Evolutionary conservation across 2,329 filamentous ascomycete species (phyloP).

Genomic region (Aulographum hederae): DNA sequence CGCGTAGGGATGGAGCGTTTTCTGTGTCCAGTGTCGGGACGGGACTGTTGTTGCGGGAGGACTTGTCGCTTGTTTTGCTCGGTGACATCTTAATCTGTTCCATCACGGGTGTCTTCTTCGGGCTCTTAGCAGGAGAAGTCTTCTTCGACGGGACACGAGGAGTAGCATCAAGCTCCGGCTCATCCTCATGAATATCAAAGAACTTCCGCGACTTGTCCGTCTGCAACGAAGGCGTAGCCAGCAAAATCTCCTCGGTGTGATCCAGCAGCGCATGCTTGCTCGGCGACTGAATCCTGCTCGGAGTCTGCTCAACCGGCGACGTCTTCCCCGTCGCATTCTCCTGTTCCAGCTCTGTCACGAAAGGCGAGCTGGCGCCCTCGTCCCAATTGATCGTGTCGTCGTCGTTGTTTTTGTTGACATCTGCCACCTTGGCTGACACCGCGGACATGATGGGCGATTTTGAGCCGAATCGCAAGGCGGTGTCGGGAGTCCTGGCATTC

Average conservation of each 20-base stretch:
- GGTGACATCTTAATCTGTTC: too few relatives aligned
- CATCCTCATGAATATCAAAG: background rate
- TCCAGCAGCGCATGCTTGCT: background rate
- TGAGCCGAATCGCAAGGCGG: background rate
- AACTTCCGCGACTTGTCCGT: background rate
- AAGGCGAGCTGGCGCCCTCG: constrained; percentile 28
- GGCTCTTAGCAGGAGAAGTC: too few relatives aligned
- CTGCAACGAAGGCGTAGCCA: background rate
- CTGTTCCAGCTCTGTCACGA: constrained; percentile 23
- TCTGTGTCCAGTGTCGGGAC: constrained; percentile 2
- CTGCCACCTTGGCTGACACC: background rate
- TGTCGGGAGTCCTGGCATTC: constrained; percentile 1
- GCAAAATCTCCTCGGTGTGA: background rate
- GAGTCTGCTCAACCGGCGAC: background rate
- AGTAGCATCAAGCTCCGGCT: background rate
- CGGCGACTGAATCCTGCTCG: background rate
- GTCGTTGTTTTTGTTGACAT: background rate
- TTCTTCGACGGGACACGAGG: background rate
- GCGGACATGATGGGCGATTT: constrained; percentile 1
- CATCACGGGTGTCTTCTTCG: too few relatives aligned
- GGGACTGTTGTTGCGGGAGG: constrained; percentile 9
- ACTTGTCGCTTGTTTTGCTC: constrained; percentile 5
- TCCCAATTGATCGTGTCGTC: constrained; percentile 19
- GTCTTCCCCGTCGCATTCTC: constrained; percentile 9
- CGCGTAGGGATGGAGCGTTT: constrained; percentile 12